Conservation (phyloP, 2,329 filamentous ascomycete genomes). For the Pestalotiopsis sp. region DNA sequence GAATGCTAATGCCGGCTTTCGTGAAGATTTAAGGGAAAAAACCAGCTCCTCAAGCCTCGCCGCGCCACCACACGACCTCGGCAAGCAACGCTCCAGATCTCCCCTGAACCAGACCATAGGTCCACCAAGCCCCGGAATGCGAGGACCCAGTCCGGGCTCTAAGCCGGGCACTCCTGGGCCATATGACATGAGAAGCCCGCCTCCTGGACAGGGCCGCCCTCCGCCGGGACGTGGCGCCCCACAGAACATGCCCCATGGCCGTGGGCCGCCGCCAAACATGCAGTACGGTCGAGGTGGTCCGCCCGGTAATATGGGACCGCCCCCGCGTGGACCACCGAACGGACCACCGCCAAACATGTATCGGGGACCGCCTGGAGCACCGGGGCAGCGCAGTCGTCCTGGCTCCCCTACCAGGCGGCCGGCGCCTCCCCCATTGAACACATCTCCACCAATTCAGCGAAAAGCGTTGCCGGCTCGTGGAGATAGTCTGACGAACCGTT, state of each 20-base stretch:
- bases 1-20: conserved; percentile 57
- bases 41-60: conserved; percentile 39
- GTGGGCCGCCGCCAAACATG: conserved; percentile 4
- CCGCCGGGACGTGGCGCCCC: conserved; percentile 22
- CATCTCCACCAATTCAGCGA: conserved; percentile 45
- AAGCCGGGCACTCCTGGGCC: conserved; percentile 16
- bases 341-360: conserved; percentile 29
- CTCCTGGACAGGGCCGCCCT: conserved; percentile 24
- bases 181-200: conserved; percentile 24
- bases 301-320: conserved; percentile 25
- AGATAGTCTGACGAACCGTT: conserved; percentile 37
- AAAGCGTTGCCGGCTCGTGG: conserved; percentile 52
- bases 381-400: conserved; percentile 22
- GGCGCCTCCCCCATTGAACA: conserved; percentile 33
- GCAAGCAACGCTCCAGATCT: conserved; percentile 45
- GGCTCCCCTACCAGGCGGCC: conserved; percentile 20
- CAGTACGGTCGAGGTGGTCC: conserved; percentile 2
- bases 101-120: conserved; percentile 39
- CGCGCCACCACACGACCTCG: conserved; percentile 41
- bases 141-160: conserved; percentile 33
- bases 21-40: conserved; percentile 51
- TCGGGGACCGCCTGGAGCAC: conserved; percentile 22
- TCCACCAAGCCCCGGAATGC: conserved; percentile 31
- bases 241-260: conserved; percentile 6
- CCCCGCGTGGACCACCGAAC: conserved; percentile 27